phyloP scores from a whole-genome alignment of 306 rosid genomes.

The Dicorynia guianensis region DNA sequence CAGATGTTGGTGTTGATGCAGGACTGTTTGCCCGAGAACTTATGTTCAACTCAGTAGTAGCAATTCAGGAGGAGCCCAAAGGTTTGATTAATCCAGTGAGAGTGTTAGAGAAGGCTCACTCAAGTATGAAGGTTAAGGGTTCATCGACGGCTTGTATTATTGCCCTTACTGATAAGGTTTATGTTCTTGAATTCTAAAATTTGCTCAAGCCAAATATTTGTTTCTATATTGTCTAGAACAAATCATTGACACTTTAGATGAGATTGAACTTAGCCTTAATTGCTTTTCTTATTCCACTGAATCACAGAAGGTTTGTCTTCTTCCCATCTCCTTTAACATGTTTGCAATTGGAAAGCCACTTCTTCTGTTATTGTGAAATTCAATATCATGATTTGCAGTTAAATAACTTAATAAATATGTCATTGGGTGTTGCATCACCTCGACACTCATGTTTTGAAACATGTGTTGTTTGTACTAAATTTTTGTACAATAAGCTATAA shows the following conservation, averaged over 20 bases:
- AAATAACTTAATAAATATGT: conserved; percentile 2
- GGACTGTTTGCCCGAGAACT: conserved; percentile 83
- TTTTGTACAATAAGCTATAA: not conserved
- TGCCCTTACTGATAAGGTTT: conserved; percentile 74
- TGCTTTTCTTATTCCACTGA: conserved; percentile 27
- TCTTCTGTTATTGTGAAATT: conserved; percentile 23
- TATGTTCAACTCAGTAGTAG: conserved; percentile 68
- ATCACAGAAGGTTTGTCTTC: not conserved
- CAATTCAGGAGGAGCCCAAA: conserved; percentile 73
- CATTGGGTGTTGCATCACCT: conserved; percentile 4
- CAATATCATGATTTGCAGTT: not conserved
- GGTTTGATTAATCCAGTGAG: conserved; percentile 68
- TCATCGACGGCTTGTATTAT: conserved; percentile 94
- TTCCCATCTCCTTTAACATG: conserved; percentile 27
- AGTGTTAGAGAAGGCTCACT: conserved; percentile 90
- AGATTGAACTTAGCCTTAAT: not conserved
- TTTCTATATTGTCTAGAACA: not conserved
- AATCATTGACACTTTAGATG: not conserved
- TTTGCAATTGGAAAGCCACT: not conserved
- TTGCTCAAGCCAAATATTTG: conserved; percentile 19
- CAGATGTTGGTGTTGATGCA: conserved; percentile 86
- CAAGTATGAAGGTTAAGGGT: conserved; percentile 68
- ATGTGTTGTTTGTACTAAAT: conserved; percentile 1
- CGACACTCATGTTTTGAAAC: conserved; percentile 2
- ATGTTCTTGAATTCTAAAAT: conserved; percentile 5